These are phyloP conservation scores for Carex parvula DNA, from an alignment of 176 grass and related monocot genomes.

Conservation along the genomic window DNA sequence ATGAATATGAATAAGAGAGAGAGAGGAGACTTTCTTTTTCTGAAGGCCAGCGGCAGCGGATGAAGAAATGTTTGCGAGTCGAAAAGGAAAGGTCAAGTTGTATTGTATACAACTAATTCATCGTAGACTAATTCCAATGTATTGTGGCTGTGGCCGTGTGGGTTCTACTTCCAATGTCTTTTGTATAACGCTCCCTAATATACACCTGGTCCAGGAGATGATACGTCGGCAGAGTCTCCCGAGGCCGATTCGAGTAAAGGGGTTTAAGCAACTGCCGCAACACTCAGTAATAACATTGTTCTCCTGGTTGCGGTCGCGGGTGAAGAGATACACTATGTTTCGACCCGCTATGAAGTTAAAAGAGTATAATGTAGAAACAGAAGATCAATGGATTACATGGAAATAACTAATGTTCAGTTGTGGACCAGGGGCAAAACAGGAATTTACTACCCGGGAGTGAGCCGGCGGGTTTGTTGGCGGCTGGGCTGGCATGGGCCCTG, in stretches of 20 bases:
- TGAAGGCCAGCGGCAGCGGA: background rate
- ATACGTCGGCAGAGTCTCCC: background rate
- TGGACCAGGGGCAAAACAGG: background rate
- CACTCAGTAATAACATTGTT: background rate
- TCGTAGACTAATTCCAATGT: background rate
- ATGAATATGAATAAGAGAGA: too few species aligned
- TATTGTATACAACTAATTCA: background rate
- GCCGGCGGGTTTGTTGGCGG: background rate
- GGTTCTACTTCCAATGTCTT: background rate
- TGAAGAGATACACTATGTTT: background rate
- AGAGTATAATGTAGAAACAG: background rate
- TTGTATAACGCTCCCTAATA: background rate
- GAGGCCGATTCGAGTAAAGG: too few species aligned
- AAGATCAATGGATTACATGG: background rate
- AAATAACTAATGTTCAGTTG: background rate
- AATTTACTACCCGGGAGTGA: background rate
- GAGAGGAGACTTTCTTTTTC: conserved; percentile 24
- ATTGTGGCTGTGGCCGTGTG: background rate
- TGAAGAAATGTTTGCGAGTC: conserved; percentile 4
- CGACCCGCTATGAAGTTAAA: background rate
- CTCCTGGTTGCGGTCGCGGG: background rate
- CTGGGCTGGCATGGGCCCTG: conserved; percentile 4
- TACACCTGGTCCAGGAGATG: background rate
- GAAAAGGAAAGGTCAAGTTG: background rate
- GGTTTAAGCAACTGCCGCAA: background rate